These are phyloP conservation scores for Stephanodiscus minutulus DNA, from an alignment of 108 stramenopile genomes.

Conservation along the genomic window DNA sequence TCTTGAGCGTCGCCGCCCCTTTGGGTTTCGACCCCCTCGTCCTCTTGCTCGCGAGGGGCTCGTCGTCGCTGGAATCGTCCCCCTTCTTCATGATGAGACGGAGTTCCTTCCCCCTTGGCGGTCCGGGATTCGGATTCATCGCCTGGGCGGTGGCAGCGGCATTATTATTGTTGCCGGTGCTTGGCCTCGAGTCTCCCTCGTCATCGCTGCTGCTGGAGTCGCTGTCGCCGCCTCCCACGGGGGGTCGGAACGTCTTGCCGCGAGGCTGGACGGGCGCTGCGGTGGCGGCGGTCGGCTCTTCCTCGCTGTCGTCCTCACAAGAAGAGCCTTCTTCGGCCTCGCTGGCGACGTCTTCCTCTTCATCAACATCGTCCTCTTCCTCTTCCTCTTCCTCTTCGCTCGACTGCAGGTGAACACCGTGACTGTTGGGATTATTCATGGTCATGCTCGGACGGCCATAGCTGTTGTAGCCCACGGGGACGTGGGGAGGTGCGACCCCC, in stretches of 20 bases:
- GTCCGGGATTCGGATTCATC: slow-evolving; percentile 9
- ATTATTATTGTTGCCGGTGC: background rate
- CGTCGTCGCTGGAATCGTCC: slow-evolving; percentile 18
- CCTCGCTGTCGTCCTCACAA: slow-evolving; percentile 25
- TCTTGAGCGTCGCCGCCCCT: background rate
- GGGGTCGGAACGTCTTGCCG: slow-evolving; percentile 21
- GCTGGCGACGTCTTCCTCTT: slow-evolving; percentile 39
- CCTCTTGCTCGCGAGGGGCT: slow-evolving; percentile 14
- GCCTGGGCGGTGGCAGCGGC: slow-evolving; percentile 3
- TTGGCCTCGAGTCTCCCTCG: background rate
- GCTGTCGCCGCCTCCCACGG: slow-evolving; percentile 6
- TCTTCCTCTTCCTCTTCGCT: slow-evolving; percentile 19
- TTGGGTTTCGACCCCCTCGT: slow-evolving; percentile 10
- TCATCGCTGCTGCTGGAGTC: slow-evolving; percentile 19
- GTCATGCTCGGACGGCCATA: slow-evolving; percentile 22
- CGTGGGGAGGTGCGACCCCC: slow-evolving; percentile 11
- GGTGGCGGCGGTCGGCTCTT: slow-evolving; percentile 26
- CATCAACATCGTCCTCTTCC: slow-evolving; percentile 53
- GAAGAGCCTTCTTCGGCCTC: slow-evolving; percentile 29
- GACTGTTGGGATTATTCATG: slow-evolving; percentile 3
- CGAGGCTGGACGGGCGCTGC: slow-evolving; percentile 26
- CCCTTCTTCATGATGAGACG: slow-evolving; percentile 23
- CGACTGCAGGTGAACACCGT: slow-evolving; percentile 6
- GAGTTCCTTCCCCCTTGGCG: slow-evolving; percentile 42
- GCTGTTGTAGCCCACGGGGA: slow-evolving; percentile 20